A percentile compares a stretch with the other conserved stretches of the same genome.
Evolutionary conservation across 352 stramenopile genomes (phyloP).

Genomic region (Pythium phragmitis): DNA sequence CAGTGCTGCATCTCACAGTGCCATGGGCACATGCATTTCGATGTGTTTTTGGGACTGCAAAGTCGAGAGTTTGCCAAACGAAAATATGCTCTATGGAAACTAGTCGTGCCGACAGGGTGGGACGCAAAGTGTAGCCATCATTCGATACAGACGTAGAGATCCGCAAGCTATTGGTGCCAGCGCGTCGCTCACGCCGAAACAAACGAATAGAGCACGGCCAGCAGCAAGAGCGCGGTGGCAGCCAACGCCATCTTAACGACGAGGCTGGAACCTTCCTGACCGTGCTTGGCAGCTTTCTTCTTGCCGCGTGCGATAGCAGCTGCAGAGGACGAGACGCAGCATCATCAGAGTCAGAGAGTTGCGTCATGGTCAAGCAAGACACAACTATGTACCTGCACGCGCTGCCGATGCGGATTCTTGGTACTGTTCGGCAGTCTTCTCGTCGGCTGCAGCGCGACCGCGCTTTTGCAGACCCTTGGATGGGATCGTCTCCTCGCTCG

Average conservation of each 20-base stretch:
- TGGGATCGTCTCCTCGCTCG: slow-evolving; percentile 1
- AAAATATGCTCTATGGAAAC: too few relatives aligned
- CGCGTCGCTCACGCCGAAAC: slow-evolving; percentile 4
- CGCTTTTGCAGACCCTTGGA: slow-evolving; percentile 25
- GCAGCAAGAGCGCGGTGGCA: slow-evolving; percentile 8
- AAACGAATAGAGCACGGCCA: slow-evolving; percentile 23
- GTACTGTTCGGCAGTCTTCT: slow-evolving; percentile 32
- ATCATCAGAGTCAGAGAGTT: neutral
- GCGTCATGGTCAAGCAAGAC: neutral
- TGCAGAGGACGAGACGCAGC: slow-evolving; percentile 14
- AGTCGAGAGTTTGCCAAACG: too few relatives aligned
- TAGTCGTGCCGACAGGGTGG: too few relatives aligned
- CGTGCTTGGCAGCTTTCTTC: slow-evolving; percentile 58
- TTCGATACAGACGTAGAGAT: neutral
- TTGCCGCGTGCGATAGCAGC: slow-evolving; percentile 68
- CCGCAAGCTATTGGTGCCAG: neutral
- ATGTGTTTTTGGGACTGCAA: too few relatives aligned
- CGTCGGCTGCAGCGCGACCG: neutral
- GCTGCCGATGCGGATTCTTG: slow-evolving; percentile 48
- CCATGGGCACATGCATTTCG: too few relatives aligned
- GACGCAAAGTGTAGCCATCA: too few relatives aligned
- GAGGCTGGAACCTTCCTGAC: slow-evolving; percentile 15
- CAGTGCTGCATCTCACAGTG: too few relatives aligned
- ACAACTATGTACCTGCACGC: slow-evolving; percentile 40
- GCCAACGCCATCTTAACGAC: slow-evolving; percentile 10